Conservation (phyloP, 352 stramenopile species). For the Phytophthora pluvialis region DNA sequence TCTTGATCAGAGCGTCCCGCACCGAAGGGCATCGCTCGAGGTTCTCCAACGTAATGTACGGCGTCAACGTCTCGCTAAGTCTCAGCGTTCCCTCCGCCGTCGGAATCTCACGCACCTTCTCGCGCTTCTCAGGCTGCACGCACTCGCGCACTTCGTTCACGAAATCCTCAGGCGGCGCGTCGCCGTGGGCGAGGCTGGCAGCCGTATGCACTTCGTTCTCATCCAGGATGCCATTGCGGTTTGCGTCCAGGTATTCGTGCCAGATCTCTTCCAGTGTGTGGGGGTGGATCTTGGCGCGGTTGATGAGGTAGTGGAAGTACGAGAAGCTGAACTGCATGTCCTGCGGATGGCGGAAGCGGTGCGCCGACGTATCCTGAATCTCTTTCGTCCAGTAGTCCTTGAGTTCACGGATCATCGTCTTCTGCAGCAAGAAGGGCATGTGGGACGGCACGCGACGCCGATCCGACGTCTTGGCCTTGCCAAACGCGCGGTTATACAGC, state of each 20-base stretch:
- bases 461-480: constrained; percentile 51
- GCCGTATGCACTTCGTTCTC: constrained; percentile 92
- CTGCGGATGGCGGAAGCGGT: constrained; percentile 91
- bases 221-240: constrained; percentile 90
- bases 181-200: constrained; percentile 79
- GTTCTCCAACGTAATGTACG: constrained; percentile 73
- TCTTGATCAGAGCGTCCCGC: constrained; percentile 58
- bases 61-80: constrained; percentile 76
- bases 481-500: constrained; percentile 91
- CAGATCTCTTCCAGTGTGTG: constrained; percentile 86
- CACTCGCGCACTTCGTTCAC: constrained; percentile 73
- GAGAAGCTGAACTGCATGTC: constrained; percentile 97
- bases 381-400: constrained; percentile 82
- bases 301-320: constrained; percentile 95
- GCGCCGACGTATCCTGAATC: constrained; percentile 76
- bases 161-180: constrained; percentile 73
- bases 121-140: constrained; percentile 70
- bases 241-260: constrained; percentile 89
- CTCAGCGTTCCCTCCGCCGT: constrained; percentile 63
- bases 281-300: constrained; percentile 81
- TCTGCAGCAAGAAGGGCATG: constrained; percentile 95
- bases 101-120: constrained; percentile 72
- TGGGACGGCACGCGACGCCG: constrained; percentile 92
- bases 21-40: constrained; percentile 60
- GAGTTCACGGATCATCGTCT: constrained; percentile 88